A percentile compares a stretch with the other conserved stretches of the same genome.
phyloP scores from a whole-genome alignment of 176 grass and related monocot genomes.

The Stipa capillata region DNA sequence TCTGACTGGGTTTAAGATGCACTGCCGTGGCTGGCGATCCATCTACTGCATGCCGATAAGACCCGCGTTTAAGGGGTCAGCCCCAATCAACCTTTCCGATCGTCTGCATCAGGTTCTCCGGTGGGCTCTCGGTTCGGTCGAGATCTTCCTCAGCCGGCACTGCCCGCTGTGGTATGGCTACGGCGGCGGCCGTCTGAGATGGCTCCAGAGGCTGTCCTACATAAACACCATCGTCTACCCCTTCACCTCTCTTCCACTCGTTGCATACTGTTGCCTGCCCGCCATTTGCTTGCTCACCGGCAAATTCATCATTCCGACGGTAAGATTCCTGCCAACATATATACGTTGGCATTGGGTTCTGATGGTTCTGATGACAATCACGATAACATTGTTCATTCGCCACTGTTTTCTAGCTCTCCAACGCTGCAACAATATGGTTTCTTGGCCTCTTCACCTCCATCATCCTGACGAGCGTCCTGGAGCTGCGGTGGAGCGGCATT shows the following conservation, averaged over 20 bases:
- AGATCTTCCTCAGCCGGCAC: conserved; percentile 88
- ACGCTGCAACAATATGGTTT: conserved; percentile 81
- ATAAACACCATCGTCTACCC: conserved; percentile 97
- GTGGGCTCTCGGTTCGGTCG: conserved; percentile 91
- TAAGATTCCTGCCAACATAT: neutral
- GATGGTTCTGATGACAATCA: neutral
- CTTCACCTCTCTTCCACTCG: conserved; percentile 80
- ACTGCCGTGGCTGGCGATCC: conserved; percentile 93
- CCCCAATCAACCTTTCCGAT: conserved; percentile 95
- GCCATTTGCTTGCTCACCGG: conserved; percentile 90
- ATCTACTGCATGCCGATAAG: conserved; percentile 94
- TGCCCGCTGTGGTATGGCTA: conserved; percentile 92
- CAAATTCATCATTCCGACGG: conserved; percentile 88
- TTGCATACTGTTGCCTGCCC: conserved; percentile 79
- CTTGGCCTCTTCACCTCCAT: conserved; percentile 91
- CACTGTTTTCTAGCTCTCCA: conserved; percentile 55
- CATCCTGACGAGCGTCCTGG: conserved; percentile 74
- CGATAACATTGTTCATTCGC: neutral
- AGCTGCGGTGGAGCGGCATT: conserved; percentile 92
- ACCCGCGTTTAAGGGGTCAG: conserved; percentile 94
- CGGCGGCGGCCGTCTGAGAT: conserved; percentile 77
- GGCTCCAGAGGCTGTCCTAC: conserved; percentile 92
- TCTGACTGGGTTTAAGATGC: conserved; percentile 91
- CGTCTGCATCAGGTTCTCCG: conserved; percentile 94
- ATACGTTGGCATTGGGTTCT: neutral